A percentile compares a stretch with the other conserved stretches of the same genome.
Conservation (phyloP, 2,329 filamentous ascomycete genomes). For the Alternaria triticina region DNA sequence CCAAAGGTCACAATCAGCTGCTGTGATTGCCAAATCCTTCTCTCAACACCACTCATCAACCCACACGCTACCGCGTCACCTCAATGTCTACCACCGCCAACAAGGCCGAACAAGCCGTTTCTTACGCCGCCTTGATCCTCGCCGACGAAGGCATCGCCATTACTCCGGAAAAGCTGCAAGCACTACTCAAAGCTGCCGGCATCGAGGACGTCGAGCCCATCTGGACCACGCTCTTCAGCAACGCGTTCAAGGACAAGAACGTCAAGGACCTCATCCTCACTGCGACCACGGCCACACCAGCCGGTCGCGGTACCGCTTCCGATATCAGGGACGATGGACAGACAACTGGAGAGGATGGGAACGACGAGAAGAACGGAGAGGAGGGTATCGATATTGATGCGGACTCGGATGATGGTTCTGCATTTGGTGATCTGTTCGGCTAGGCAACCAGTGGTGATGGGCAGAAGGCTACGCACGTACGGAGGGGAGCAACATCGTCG, state of each 20-base stretch:
- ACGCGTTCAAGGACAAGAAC: conserved; percentile 91
- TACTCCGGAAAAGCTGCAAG: conserved; percentile 95
- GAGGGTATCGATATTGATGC: conserved; percentile 15
- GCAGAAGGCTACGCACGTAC: rapidly evolving
- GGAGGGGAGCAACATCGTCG: neutral
- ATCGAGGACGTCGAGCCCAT: conserved; percentile 92
- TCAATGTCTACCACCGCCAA: conserved; percentile 13
- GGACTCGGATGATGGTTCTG: conserved; percentile 3
- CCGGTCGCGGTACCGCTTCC: neutral
- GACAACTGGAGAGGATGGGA: neutral
- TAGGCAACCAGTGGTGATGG: rapidly evolving
- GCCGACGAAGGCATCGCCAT: conserved; percentile 96
- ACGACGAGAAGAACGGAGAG: conserved; percentile 4
- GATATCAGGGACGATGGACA: conserved; percentile 1
- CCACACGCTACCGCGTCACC: neutral
- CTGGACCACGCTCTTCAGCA: conserved; percentile 96
- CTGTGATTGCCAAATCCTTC: neutral
- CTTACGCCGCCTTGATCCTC: conserved; percentile 98
- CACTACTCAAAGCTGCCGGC: conserved; percentile 86
- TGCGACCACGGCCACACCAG: conserved; percentile 68
- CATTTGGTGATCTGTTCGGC: neutral
- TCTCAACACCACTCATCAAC: neutral
- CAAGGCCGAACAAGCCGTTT: conserved; percentile 67
- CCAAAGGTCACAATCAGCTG: neutral
- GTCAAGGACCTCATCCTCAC: conserved; percentile 83